These are phyloP conservation scores for Flammula alnicola DNA, from an alignment of 1,284 basidiomycete genomes.

Conservation along the genomic window DNA sequence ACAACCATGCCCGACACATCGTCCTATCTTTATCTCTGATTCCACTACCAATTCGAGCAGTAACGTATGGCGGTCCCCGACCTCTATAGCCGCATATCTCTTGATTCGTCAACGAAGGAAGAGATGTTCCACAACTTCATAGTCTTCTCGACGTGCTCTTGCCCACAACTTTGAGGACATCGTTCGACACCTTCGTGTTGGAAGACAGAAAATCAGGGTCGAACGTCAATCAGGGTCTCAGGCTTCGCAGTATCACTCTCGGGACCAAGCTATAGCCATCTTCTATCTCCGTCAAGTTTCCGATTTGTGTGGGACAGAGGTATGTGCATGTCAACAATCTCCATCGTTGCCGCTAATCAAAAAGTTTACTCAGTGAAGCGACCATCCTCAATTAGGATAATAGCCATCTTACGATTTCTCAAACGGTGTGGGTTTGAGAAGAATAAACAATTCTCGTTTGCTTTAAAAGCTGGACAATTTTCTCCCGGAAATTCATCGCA, in stretches of 20 bases:
- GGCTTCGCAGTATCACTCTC: not conserved
- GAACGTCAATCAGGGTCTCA: not conserved
- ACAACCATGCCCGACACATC: not conserved
- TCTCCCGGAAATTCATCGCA: not conserved
- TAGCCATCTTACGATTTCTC: conserved; percentile 1
- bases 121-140: no score
- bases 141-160: not conserved
- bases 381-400: conserved; percentile 1
- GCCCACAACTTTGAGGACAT: not conserved
- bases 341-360: conserved; percentile 1
- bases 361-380: conserved; percentile 8
- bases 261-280: no score
- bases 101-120: no score
- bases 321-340: conserved; percentile 10
- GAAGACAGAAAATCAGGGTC: not conserved
- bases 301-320: conserved; percentile 10
- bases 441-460: conserved; percentile 1
- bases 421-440: not conserved
- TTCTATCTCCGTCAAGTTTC: conserved; percentile 16
- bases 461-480: conserved; percentile 10
- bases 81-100: not conserved
- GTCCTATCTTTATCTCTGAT: no score
- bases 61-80: no score
- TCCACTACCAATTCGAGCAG: no score
- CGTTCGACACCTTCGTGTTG: no score